These are phyloP conservation scores for Infundibulicybe gibba DNA, from an alignment of 768 basidiomycete genomes.

Conservation along the genomic window DNA sequence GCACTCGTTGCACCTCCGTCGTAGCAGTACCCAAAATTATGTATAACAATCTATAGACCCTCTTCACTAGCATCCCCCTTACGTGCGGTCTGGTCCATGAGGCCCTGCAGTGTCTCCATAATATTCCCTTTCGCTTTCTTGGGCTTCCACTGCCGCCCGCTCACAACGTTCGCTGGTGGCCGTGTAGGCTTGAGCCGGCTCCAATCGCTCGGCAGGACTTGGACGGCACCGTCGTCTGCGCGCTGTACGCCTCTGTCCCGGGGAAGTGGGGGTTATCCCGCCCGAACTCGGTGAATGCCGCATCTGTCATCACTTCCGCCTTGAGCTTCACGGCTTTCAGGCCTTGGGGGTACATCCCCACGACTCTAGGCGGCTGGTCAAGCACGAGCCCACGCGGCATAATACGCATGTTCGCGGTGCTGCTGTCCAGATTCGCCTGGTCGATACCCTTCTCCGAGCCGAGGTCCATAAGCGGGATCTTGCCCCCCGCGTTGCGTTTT, in stretches of 20 bases:
- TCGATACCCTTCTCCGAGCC: slow-evolving; percentile 24
- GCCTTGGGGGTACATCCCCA: slow-evolving; percentile 36
- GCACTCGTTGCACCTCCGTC: slow-evolving; percentile 26
- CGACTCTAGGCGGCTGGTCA: slow-evolving; percentile 35
- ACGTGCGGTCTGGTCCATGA: background rate
- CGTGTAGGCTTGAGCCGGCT: background rate
- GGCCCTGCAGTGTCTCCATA: background rate
- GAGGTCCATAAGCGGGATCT: slow-evolving; percentile 22
- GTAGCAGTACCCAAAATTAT: background rate
- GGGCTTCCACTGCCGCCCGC: too few species aligned
- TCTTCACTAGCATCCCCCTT: background rate
- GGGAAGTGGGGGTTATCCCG: slow-evolving; percentile 41
- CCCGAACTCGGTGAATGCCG: slow-evolving; percentile 18
- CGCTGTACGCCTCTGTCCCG: slow-evolving; percentile 46
- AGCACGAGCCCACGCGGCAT: slow-evolving; percentile 22
- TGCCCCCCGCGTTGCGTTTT: slow-evolving; percentile 8
- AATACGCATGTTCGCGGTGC: slow-evolving; percentile 27
- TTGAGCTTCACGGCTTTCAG: slow-evolving; percentile 31
- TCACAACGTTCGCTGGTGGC: too few species aligned
- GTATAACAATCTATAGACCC: background rate
- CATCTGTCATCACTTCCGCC: slow-evolving; percentile 21
- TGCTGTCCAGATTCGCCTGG: slow-evolving; percentile 10
- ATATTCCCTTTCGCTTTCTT: too few species aligned
- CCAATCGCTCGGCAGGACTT: background rate
- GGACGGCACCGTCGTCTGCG: slow-evolving; percentile 4